These are phyloP conservation scores for Neonectria neomacrospora DNA, from an alignment of 2,329 filamentous ascomycete genomes.

Conservation along the genomic window DNA sequence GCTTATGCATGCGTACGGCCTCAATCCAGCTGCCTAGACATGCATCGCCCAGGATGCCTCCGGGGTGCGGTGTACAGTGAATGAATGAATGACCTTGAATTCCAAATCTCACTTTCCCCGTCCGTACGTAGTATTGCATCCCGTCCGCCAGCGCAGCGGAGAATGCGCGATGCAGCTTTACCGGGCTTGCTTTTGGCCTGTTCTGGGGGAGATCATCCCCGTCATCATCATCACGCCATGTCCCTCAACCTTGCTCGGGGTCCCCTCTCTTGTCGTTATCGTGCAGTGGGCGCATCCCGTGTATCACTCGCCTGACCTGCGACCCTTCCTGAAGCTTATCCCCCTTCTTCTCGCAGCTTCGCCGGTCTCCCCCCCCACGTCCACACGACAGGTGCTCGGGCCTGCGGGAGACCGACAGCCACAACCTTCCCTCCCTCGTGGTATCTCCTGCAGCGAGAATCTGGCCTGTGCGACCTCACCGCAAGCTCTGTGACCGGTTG, in stretches of 20 bases:
- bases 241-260: background rate
- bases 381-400: constrained; percentile 15
- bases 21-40: background rate
- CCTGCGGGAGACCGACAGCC: constrained; percentile 1
- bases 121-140: constrained; percentile 1
- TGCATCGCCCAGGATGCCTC: background rate
- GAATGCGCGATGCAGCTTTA: constrained; percentile 10
- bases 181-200: background rate
- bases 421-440: constrained; percentile 1
- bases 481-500: constrained; percentile 7
- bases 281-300: constrained; percentile 16
- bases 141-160: constrained; percentile 4
- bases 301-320: constrained; percentile 15
- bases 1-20: background rate
- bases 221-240: constrained; percentile 10
- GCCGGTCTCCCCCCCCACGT: background rate
- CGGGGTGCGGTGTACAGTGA: background rate
- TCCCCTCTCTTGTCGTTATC: constrained; percentile 5
- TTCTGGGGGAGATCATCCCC: background rate
- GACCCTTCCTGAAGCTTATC: background rate
- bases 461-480: constrained; percentile 6
- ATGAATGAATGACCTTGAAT: background rate
- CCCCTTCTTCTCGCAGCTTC: background rate
- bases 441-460: constrained; percentile 8
- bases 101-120: constrained; percentile 2